A percentile compares a stretch with the other conserved stretches of the same genome.
Evolutionary conservation across 345 rosid species (phyloP).

Genomic region (Bruguiera sexangula): DNA sequence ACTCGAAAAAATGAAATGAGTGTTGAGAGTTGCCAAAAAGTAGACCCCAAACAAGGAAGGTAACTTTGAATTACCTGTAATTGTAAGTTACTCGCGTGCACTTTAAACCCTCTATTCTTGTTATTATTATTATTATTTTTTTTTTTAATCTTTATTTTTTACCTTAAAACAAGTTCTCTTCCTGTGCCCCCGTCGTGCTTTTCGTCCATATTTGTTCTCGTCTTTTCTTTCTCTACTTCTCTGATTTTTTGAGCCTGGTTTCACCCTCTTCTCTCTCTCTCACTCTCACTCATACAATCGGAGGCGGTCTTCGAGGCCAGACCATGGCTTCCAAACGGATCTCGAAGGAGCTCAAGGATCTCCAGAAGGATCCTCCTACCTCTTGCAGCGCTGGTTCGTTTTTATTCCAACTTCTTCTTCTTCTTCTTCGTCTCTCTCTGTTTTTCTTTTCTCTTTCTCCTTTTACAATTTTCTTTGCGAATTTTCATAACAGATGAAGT

Average conservation of each 20-base stretch:
- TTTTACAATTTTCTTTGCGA: not conserved
- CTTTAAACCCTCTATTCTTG: not conserved
- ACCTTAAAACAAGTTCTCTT: no score
- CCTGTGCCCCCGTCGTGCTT: not conserved
- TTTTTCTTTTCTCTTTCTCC: not conserved
- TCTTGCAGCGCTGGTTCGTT: constrained; percentile 33
- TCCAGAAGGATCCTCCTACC: constrained; percentile 42
- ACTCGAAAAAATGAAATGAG: no score
- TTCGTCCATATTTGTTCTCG: not conserved
- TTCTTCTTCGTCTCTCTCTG: not conserved
- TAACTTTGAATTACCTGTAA: no score
- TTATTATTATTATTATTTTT: no score
- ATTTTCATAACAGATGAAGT: not conserved
- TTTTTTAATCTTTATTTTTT: no score
- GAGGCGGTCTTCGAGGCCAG: constrained; percentile 14
- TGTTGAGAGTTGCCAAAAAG: no score
- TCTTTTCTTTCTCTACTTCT: not conserved
- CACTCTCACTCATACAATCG: not conserved
- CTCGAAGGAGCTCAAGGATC: constrained; percentile 41
- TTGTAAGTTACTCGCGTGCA: not conserved
- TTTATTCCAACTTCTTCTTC: not conserved
- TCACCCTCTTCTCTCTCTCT: not conserved
- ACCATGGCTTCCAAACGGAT: constrained; percentile 38
- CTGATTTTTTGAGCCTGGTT: not conserved
- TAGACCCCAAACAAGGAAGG: no score